These are phyloP conservation scores for Mycena floridula DNA, from an alignment of 768 basidiomycete species.

Conservation along the genomic window DNA sequence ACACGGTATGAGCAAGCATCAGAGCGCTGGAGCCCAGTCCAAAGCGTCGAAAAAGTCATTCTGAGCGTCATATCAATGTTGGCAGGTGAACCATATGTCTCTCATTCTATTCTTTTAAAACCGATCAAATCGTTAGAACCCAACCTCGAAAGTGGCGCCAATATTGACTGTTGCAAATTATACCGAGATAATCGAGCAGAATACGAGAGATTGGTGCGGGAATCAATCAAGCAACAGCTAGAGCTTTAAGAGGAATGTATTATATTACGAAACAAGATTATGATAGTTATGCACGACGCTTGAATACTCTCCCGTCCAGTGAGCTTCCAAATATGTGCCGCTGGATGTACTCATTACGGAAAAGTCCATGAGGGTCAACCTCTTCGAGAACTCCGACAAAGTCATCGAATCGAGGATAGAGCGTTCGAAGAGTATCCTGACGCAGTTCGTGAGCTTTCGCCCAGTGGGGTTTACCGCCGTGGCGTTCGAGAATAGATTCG, in stretches of 20 bases:
- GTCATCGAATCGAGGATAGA: slow-evolving; percentile 81
- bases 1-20: slow-evolving; percentile 93
- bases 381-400: slow-evolving; percentile 60
- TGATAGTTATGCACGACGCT: slow-evolving; percentile 8
- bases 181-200: slow-evolving; percentile 86
- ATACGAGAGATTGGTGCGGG: slow-evolving; percentile 82
- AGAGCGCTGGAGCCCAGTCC: slow-evolving; percentile 98
- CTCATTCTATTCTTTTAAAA: background rate
- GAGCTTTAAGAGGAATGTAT: slow-evolving; percentile 41
- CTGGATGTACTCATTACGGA: slow-evolving; percentile 86
- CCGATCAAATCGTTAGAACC: slow-evolving; percentile 53
- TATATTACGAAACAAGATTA: background rate
- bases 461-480: slow-evolving; percentile 92
- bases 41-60: slow-evolving; percentile 95
- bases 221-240: slow-evolving; percentile 80
- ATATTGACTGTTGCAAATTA: slow-evolving; percentile 95
- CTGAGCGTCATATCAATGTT: slow-evolving; percentile 97
- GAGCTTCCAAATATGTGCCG: slow-evolving; percentile 76
- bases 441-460: slow-evolving; percentile 82
- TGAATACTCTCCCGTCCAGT: slow-evolving; percentile 35
- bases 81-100: slow-evolving; percentile 53
- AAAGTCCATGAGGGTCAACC: slow-evolving; percentile 71
- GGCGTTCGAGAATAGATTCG: slow-evolving; percentile 58
- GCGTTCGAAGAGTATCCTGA: slow-evolving; percentile 51
- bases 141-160: slow-evolving; percentile 95